Conservation (phyloP, 2,329 filamentous ascomycete species). For the Pseudogymnoascus sp. region DNA sequence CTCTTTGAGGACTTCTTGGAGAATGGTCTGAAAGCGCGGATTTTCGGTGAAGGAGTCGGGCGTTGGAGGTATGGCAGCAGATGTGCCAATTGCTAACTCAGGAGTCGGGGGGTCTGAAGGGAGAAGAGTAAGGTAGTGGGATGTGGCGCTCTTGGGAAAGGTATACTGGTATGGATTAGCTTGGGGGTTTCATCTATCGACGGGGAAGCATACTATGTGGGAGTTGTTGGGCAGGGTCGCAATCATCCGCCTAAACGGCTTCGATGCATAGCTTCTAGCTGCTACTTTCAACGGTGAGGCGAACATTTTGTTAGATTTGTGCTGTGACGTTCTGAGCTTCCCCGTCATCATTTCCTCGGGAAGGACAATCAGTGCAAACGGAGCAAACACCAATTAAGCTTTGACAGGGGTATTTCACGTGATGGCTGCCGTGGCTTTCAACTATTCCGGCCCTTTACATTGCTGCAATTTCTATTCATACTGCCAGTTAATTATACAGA, state of each 20-base stretch:
- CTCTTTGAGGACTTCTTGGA: constrained; percentile 47
- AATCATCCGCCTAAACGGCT: neutral
- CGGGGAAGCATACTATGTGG: constrained; percentile 40
- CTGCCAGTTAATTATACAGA: neutral
- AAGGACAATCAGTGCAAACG: neutral
- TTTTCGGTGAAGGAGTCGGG: constrained; percentile 54
- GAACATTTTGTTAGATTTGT: neutral
- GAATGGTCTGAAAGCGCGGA: constrained; percentile 47
- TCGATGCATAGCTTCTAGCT: neutral
- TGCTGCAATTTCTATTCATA: neutral
- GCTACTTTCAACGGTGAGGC: neutral
- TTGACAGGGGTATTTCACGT: constrained; percentile 6
- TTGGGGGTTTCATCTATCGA: constrained; percentile 15
- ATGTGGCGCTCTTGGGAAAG: constrained; percentile 38
- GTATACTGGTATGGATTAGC: constrained; percentile 40
- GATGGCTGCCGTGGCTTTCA: neutral
- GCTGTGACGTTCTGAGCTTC: neutral
- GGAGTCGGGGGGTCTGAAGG: constrained; percentile 46
- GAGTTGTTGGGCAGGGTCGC: constrained; percentile 42
- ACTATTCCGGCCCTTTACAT: neutral
- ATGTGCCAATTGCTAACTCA: constrained; percentile 50
- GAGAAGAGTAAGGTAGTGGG: constrained; percentile 52
- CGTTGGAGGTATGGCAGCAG: constrained; percentile 50
- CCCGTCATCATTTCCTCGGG: neutral
- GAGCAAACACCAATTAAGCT: constrained; percentile 2